These are phyloP conservation scores for Suillus paluster DNA, from an alignment of 768 basidiomycete genomes.

Conservation along the genomic window DNA sequence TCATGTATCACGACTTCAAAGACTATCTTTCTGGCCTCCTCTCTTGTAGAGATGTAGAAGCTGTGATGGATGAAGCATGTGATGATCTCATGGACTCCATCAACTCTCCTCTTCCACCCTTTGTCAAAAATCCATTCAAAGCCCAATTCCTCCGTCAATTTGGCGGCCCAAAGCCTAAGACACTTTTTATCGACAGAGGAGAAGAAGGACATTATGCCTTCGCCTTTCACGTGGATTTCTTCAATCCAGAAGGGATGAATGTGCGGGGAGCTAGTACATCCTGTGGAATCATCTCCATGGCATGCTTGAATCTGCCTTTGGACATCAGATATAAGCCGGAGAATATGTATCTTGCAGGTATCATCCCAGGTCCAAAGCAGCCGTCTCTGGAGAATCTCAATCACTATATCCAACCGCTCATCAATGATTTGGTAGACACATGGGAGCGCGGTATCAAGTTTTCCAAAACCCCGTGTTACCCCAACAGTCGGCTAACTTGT, in stretches of 20 bases:
- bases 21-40: slow-evolving; percentile 1
- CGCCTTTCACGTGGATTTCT: slow-evolving; percentile 28
- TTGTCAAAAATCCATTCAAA: slow-evolving; percentile 5
- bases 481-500: slow-evolving; percentile 11
- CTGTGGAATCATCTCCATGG: slow-evolving; percentile 28
- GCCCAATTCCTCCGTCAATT: background rate
- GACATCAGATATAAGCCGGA: too few species aligned
- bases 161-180: background rate
- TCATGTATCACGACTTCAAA: slow-evolving; percentile 8
- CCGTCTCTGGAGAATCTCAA: slow-evolving; percentile 24
- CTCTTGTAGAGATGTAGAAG: background rate
- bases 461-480: slow-evolving; percentile 13
- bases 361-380: slow-evolving; percentile 29
- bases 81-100: background rate
- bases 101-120: background rate
- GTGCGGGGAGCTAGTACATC: slow-evolving; percentile 30
- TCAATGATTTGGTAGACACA: slow-evolving; percentile 17
- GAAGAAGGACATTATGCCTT: slow-evolving; percentile 34
- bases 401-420: slow-evolving; percentile 19
- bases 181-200: background rate
- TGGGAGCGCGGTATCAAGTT: slow-evolving; percentile 22
- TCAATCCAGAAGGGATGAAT: slow-evolving; percentile 29
- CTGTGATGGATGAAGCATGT: background rate
- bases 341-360: too few species aligned
- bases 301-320: slow-evolving; percentile 28